Conservation (phyloP, 768 basidiomycete genomes). For the Xerocomus potaroensis region DNA sequence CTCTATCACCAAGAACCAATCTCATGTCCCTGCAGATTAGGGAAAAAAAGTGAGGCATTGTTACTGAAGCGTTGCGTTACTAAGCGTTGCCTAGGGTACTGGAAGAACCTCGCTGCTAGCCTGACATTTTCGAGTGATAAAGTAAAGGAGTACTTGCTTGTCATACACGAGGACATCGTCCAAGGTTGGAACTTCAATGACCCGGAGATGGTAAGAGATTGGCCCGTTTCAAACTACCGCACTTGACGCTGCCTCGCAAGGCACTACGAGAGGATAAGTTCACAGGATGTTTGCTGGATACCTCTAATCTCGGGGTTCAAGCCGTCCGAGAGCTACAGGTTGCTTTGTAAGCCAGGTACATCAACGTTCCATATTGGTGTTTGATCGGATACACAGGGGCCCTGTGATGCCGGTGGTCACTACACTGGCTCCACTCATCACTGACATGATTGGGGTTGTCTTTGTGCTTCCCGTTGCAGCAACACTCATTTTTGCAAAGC, state of each 20-base stretch:
- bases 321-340: too few relatives aligned
- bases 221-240: neutral
- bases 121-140: neutral
- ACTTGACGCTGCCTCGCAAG: neutral
- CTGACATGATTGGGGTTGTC: neutral
- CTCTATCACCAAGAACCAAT: neutral
- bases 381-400: too few relatives aligned
- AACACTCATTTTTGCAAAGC: neutral
- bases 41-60: neutral
- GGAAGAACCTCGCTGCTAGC: neutral
- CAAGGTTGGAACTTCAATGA: conserved; percentile 1
- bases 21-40: neutral
- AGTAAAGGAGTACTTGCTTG: neutral
- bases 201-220: neutral
- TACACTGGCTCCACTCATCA: neutral
- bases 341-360: too few relatives aligned
- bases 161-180: neutral
- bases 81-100: neutral
- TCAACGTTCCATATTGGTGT: neutral
- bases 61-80: neutral
- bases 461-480: neutral
- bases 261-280: neutral
- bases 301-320: neutral
- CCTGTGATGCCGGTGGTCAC: neutral
- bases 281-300: neutral